Base-by-base conservation (phyloP, 179 eudicot genomes). In the Dionaea muscipula region DNA sequence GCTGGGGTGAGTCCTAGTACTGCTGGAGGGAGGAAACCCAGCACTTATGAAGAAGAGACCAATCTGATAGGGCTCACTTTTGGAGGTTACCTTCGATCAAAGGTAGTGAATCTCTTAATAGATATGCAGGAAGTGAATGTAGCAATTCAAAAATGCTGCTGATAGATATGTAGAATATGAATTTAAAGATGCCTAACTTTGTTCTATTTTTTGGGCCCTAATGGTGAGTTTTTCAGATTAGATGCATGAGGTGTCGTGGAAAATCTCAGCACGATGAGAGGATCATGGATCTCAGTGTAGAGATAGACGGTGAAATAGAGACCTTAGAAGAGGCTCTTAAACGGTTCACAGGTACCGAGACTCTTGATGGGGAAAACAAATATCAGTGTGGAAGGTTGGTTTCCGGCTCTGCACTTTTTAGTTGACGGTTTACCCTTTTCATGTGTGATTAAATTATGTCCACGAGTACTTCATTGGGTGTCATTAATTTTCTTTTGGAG, bases 31-130 rank as follows among this genome's bases (percentile, higher is more conserved):
- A n/a, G n/a, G n/a, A 70, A 64, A 62, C 51, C 82, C 56, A 67
- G 76, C 54, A 53, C 80, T 48, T 64, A 77, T 57, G 83, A 67
- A 45, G 96, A 89, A 64, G 94, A 81, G 71, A 81, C 97, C 35
- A 81, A 82, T 58, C 76, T 90, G 16, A 33, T 80, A 40, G 90
- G 95, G 53, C 84, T 90, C 53, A 81, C 87, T 20, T 90, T 90
- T 81, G 97, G 97, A 41, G 97, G 97, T 50, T 83, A 81, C 65
- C 85, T 90, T 49, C 81, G 81, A 47, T 90, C 97, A 26, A 90
- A 81, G 95, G 97, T 91, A 63, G 24, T 44, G 14, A 38, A 26
- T 17, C 33, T 61, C 14, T 47, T 26, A 25, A 18, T 15, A 21
- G 51, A 21, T 46, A 20, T 46, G 26, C 4, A 13, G 51, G 26